Conservation (phyloP, 2,329 filamentous ascomycete species). For the Bipolaris victoriae region DNA sequence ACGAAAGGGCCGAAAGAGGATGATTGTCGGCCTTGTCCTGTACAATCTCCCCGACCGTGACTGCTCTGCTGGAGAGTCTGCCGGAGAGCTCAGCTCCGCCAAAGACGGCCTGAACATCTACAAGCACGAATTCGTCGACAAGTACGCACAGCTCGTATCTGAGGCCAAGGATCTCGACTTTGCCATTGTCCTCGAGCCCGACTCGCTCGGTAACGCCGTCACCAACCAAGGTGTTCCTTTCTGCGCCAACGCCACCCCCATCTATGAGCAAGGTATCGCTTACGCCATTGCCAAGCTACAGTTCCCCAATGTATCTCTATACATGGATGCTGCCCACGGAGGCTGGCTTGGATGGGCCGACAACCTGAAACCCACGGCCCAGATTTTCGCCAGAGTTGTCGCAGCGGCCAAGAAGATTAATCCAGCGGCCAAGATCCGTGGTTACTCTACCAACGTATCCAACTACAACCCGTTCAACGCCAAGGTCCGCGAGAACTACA, state of each 20-base stretch:
- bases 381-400: slow-evolving; percentile 34
- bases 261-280: slow-evolving; percentile 40
- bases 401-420: slow-evolving; percentile 31
- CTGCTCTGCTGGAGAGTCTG: slow-evolving; percentile 76
- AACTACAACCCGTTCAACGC: slow-evolving; percentile 39
- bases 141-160: slow-evolving; percentile 32
- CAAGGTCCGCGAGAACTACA: slow-evolving; percentile 34
- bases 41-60: slow-evolving; percentile 95
- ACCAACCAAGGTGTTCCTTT: slow-evolving; percentile 34
- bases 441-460: slow-evolving; percentile 35
- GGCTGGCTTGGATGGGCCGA: slow-evolving; percentile 42
- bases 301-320: slow-evolving; percentile 36
- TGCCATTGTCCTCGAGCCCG: slow-evolving; percentile 39
- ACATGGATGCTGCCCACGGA: slow-evolving; percentile 40
- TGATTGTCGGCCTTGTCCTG: slow-evolving; percentile 65
- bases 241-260: slow-evolving; percentile 31
- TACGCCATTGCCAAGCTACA: slow-evolving; percentile 39
- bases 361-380: slow-evolving; percentile 35
- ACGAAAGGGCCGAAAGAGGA: slow-evolving; percentile 23
- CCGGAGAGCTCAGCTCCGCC: slow-evolving; percentile 79
- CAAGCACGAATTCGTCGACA: slow-evolving; percentile 39
- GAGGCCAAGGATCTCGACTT: slow-evolving; percentile 36
- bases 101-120: slow-evolving; percentile 33
- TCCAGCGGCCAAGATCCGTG: slow-evolving; percentile 32
- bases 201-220: slow-evolving; percentile 37